Evolutionary conservation across 352 stramenopile genomes (phyloP), one percentile per base, ranked within the genome.

Genomic region (Globisporangium echinulatum): DNA sequence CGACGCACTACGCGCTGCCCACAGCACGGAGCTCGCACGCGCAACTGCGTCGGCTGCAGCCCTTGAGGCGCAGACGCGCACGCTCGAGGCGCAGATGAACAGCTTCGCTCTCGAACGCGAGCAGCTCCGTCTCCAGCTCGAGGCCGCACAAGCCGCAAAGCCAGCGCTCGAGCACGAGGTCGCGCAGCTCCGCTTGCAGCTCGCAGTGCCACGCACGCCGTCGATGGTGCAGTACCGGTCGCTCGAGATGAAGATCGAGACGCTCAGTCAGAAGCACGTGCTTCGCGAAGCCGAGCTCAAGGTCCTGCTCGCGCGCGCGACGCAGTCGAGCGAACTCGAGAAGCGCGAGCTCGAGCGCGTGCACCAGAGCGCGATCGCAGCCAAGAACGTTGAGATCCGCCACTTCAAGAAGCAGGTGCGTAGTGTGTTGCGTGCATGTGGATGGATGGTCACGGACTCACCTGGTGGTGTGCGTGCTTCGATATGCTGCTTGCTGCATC

Each of bases 181-280:
- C 3, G n/a, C 67, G 7, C 59, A 61, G 3, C 64, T 92, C 14
- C 66, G 69, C 15, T 59, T 71, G 11, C 68, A 87, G 49, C 44
- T 79, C 7, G 61, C 67, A n/a, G 60, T 90, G 14, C 85, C 85
- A 19, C 77, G 72, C 25, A 90, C 83, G 8, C 85, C 82, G 25
- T 92, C 82, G 0, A 92, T 92, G 85, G 60, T 90, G 42, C 78
- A 92, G 61, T 92, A 90, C 52, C 70, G 77, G 17, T 82, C 75
- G 1, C 64, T 94, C 4, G 82, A 92, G 58, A 64, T 92, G 49
- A 70, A 89, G 33, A 75, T 94, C 42, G 81, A 87, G 49, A 89
- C 81, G 19, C 63, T 94, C 19, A 74, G 72, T 19, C 79, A 92
- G 50, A 94, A 92, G 58, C 72, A 94, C 50, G 63, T 81, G 44